A percentile compares a stretch with the other conserved stretches of the same genome.
Evolutionary conservation across 2,329 filamentous ascomycete species (phyloP).

Genomic region (Paracorniculantispora psalliotae): DNA sequence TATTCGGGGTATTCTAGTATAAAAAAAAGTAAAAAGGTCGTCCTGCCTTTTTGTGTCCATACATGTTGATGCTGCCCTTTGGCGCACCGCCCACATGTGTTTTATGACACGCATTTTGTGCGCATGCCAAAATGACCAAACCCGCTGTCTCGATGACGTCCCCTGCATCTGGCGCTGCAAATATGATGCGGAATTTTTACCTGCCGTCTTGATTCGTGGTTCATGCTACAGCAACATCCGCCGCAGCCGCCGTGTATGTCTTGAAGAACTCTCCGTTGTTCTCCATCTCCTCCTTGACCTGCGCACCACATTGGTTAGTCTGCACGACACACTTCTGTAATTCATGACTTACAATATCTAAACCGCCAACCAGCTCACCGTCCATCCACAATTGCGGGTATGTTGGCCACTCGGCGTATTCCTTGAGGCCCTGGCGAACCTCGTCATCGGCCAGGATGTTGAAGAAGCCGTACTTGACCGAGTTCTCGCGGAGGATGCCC

Average conservation of each 20-base stretch:
- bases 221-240: conserved; percentile 34
- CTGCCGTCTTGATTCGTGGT: conserved; percentile 19
- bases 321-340: conserved; percentile 5
- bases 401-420: conserved; percentile 97
- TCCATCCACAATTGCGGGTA: conserved; percentile 92
- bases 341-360: conserved; percentile 77
- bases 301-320: not conserved
- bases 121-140: not conserved
- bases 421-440: conserved; percentile 91
- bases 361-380: conserved; percentile 83
- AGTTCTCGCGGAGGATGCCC: conserved; percentile 76
- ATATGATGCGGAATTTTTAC: not conserved
- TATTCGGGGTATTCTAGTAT: conserved; percentile 5
- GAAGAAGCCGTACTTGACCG: conserved; percentile 97
- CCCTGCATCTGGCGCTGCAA: not conserved
- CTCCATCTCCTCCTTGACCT: conserved; percentile 92
- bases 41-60: not conserved
- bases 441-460: conserved; percentile 98
- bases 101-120: not conserved
- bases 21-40: not conserved
- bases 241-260: conserved; percentile 57
- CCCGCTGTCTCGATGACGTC: not conserved
- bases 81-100: not conserved
- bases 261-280: conserved; percentile 79
- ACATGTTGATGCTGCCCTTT: not conserved